Conservation (phyloP, 768 basidiomycete genomes). For the Kwoniella sp. region DNA sequence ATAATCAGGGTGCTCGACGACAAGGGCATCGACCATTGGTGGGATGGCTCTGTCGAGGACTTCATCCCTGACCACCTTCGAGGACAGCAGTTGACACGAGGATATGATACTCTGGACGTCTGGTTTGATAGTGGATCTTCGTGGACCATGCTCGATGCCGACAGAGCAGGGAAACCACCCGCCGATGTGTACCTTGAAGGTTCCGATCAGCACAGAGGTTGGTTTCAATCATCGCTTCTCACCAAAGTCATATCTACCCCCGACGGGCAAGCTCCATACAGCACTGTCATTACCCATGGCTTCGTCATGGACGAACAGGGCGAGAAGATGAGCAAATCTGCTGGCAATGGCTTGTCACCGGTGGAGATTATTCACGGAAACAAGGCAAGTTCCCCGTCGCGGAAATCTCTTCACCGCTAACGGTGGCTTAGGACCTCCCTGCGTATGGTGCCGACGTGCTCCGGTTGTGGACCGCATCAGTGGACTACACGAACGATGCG, state of each 20-base stretch:
- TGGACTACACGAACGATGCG: constrained; percentile 85
- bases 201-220: constrained; percentile 94
- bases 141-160: constrained; percentile 64
- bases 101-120: constrained; percentile 95
- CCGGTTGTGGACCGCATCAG: constrained; percentile 84
- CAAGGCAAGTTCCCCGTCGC: constrained; percentile 57
- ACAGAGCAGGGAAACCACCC: constrained; percentile 50
- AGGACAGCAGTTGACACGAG: constrained; percentile 63
- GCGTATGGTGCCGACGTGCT: constrained; percentile 81
- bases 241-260: constrained; percentile 61
- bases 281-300: constrained; percentile 83
- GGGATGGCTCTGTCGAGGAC: constrained; percentile 75
- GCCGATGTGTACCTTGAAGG: constrained; percentile 93
- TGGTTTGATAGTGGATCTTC: constrained; percentile 98
- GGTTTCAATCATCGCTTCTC: constrained; percentile 94
- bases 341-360: constrained; percentile 86
- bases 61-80: constrained; percentile 67
- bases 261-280: constrained; percentile 58
- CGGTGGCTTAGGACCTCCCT: constrained; percentile 74
- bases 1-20: constrained; percentile 69
- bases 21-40: constrained; percentile 83
- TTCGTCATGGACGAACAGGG: constrained; percentile 90
- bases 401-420: no score
- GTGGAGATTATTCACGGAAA: constrained; percentile 74
- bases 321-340: constrained; percentile 94